These are phyloP conservation scores for Scedosporium boydii DNA, from an alignment of 2,329 filamentous ascomycete species.

Conservation along the genomic window DNA sequence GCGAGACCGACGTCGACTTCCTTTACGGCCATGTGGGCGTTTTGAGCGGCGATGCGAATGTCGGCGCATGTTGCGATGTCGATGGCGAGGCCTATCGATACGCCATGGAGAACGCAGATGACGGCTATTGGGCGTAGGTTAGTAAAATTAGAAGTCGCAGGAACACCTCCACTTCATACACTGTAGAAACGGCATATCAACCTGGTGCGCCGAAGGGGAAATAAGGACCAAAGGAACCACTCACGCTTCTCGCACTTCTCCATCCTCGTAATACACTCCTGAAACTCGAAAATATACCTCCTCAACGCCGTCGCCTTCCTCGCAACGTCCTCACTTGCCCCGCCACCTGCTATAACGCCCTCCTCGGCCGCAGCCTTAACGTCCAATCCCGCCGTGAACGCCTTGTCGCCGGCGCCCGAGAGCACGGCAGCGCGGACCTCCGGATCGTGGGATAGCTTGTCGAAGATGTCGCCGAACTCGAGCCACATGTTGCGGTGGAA, in stretches of 20 bases:
- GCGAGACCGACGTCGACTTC: conserved; percentile 77
- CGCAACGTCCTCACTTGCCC: conserved; percentile 42
- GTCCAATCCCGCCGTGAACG: conserved; percentile 81
- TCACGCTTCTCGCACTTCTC: conserved; percentile 83
- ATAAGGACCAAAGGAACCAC: conserved; percentile 17
- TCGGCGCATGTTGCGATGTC: conserved; percentile 64
- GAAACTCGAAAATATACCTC: conserved; percentile 68
- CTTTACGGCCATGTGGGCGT: conserved; percentile 60
- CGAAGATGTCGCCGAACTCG: conserved; percentile 66
- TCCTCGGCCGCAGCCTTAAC: conserved; percentile 58
- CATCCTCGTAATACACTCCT: conserved; percentile 63
- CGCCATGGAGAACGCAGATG: conserved; percentile 70
- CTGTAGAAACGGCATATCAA: background rate
- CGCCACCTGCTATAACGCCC: conserved; percentile 28
- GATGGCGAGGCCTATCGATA: conserved; percentile 68
- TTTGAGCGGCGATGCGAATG: conserved; percentile 53
- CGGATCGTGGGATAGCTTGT: conserved; percentile 59
- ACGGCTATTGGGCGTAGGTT: conserved; percentile 44
- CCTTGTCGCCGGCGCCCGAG: conserved; percentile 70
- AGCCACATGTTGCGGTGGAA: conserved; percentile 82
- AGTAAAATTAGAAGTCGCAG: background rate
- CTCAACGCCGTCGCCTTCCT: conserved; percentile 54
- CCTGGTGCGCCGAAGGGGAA: background rate
- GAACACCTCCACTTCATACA: background rate
- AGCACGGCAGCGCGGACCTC: conserved; percentile 69